These are phyloP conservation scores for Apophysomyces sp. DNA, from an alignment of 371 early-diverging fungal genomes.

Conservation along the genomic window DNA sequence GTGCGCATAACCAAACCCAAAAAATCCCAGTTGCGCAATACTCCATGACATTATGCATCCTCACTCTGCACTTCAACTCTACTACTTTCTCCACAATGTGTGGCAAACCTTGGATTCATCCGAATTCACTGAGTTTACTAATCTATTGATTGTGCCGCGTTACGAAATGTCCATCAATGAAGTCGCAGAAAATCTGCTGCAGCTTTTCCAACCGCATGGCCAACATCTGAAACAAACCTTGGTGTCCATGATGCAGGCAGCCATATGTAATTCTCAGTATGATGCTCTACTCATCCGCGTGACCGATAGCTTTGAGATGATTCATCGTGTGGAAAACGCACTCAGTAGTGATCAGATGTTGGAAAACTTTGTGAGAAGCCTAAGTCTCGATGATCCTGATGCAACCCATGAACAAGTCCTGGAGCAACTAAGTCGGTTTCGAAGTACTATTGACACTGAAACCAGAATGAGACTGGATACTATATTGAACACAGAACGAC, in stretches of 20 bases:
- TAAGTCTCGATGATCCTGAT: slow-evolving; percentile 4
- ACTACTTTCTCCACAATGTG: neutral
- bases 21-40: too few relatives aligned
- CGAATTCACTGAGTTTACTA: neutral
- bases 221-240: neutral
- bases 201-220: neutral
- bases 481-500: neutral
- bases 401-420: slow-evolving; percentile 10
- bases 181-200: neutral
- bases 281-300: slow-evolving; percentile 2
- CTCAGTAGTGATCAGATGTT: neutral
- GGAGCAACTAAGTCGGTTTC: neutral
- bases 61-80: neutral
- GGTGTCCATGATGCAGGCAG: neutral
- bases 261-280: slow-evolving; percentile 2
- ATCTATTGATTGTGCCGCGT: neutral
- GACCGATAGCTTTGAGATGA: slow-evolving; percentile 7
- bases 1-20: too few relatives aligned
- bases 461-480: neutral
- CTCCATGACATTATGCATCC: neutral
- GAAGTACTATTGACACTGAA: neutral
- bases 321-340: slow-evolving; percentile 1
- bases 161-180: neutral
- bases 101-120: neutral
- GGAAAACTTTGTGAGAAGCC: slow-evolving; percentile 6